These are phyloP conservation scores for Fistulifera pelliculosa DNA, from an alignment of 108 stramenopile genomes.

Conservation along the genomic window DNA sequence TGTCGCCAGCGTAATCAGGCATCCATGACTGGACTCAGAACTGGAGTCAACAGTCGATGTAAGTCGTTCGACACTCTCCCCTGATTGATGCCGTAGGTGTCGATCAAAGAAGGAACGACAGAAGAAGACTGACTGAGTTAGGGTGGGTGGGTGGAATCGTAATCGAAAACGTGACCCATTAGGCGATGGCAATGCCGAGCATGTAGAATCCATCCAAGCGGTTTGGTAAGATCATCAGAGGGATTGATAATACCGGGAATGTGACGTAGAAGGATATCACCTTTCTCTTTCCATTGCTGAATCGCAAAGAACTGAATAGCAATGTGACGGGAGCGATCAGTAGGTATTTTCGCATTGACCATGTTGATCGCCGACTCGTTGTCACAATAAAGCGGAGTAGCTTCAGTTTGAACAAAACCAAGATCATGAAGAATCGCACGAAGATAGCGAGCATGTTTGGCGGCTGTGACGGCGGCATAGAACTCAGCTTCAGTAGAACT, in stretches of 20 bases:
- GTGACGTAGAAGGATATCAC: constrained; percentile 8
- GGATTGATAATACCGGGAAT: constrained; percentile 19
- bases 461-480: too few species aligned
- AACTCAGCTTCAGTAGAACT: too few species aligned
- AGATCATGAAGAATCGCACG: constrained; percentile 11
- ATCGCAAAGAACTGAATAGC: constrained; percentile 18
- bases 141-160: too few species aligned
- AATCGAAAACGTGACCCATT: constrained; percentile 29
- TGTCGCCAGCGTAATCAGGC: too few species aligned
- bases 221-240: constrained; percentile 24
- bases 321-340: constrained; percentile 16
- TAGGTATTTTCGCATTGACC: too few species aligned
- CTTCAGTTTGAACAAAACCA: constrained; percentile 13
- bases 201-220: constrained; percentile 28
- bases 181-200: constrained; percentile 13
- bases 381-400: constrained; percentile 11
- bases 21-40: too few species aligned
- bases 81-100: too few species aligned
- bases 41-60: too few species aligned
- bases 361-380: too few species aligned
- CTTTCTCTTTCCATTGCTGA: constrained; percentile 15
- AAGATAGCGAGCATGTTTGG: constrained; percentile 5
- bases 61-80: too few species aligned
- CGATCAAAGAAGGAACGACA: too few species aligned
- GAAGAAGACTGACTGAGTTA: too few species aligned